Evolutionary conservation across 371 early-diverging fungal species (phyloP), one percentile per base, ranked within the genome.

Genomic region (Entomophthora muscae): DNA sequence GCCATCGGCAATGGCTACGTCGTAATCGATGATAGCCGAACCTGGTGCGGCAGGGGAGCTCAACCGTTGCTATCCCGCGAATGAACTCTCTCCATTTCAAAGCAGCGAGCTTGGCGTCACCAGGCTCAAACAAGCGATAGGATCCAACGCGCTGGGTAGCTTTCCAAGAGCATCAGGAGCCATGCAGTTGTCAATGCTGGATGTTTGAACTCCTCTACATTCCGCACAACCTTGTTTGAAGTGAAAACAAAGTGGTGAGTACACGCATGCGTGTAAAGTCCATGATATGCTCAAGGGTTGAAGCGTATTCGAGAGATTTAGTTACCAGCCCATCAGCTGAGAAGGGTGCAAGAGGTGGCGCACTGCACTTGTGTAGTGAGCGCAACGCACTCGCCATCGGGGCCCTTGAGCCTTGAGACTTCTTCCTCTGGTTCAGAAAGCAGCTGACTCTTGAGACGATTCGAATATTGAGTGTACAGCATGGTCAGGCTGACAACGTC

Each of bases 171-270:
- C 82, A 12, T 90, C 92, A 1, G 76, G 71, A 3, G 76, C 66
- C 83, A 96, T 80, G 1, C 93, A 92, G 78, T 96, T 93, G 70
- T 98, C 98, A 0, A 83, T 71, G 72, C 96, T 93, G 66, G 84
- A 84, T 33, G 78, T 70, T 97, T 89, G 77, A 95, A 95, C 64
- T 90, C 93, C 24, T 91, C 70, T 7, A 95, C 82, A 53, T 82
- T 83, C 22, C 88, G 80, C 3, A 89, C 85, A 1, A 91, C 84
- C 73, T 86, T 90, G 77, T 91, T 92, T 29, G 69, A 31, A 98
- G 76, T 13, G 94, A 87, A 72, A 93, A 93, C 67, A 98, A 77
- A 0, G 96, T 92, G 27, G 73, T 78, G 31, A 96, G 71, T 5
- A 83, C 93, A 29, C 95, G 86, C 75, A 86, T 85, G 2, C 76